These are phyloP conservation scores for Mucor mucedo DNA, from an alignment of 371 early-diverging fungal genomes.

Conservation along the genomic window DNA sequence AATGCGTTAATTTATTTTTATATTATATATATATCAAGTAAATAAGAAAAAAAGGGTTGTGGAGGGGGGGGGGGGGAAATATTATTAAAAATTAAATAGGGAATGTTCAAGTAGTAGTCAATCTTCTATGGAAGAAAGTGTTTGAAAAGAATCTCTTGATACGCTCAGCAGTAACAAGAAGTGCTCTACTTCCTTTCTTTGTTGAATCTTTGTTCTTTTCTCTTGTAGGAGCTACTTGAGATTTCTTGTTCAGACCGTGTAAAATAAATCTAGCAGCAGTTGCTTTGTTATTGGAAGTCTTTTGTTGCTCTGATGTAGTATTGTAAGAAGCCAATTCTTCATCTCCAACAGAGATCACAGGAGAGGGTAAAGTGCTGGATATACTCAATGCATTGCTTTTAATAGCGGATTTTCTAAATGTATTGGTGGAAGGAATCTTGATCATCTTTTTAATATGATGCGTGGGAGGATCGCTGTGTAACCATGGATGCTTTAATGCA, in stretches of 20 bases:
- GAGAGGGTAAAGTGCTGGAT: slow-evolving; percentile 13
- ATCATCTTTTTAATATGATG: slow-evolving; percentile 6
- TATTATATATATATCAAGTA: not conserved
- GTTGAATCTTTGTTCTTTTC: slow-evolving; percentile 13
- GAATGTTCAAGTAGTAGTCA: slow-evolving; percentile 11
- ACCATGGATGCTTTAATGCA: slow-evolving; percentile 77
- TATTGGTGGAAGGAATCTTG: not conserved
- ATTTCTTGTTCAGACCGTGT: slow-evolving; percentile 20
- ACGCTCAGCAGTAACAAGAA: slow-evolving; percentile 11
- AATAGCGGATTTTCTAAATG: not conserved
- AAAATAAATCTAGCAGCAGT: slow-evolving; percentile 15
- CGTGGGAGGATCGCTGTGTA: slow-evolving; percentile 23
- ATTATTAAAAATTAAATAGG: not conserved
- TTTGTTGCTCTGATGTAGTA: slow-evolving; percentile 3
- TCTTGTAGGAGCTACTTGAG: slow-evolving; percentile 25
- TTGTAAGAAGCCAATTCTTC: slow-evolving; percentile 23
- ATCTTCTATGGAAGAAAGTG: slow-evolving; percentile 19
- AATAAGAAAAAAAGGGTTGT: not conserved
- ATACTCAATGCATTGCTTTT: not conserved
- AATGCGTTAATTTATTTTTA: not conserved
- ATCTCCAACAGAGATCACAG: slow-evolving; percentile 17
- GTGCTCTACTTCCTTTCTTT: slow-evolving; percentile 7
- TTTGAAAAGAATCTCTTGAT: slow-evolving; percentile 21
- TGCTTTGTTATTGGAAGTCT: slow-evolving; percentile 4
- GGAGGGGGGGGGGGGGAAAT: not conserved